These are phyloP conservation scores for Ophiostoma sp. DNA, from an alignment of 2,329 filamentous ascomycete genomes.

Conservation along the genomic window DNA sequence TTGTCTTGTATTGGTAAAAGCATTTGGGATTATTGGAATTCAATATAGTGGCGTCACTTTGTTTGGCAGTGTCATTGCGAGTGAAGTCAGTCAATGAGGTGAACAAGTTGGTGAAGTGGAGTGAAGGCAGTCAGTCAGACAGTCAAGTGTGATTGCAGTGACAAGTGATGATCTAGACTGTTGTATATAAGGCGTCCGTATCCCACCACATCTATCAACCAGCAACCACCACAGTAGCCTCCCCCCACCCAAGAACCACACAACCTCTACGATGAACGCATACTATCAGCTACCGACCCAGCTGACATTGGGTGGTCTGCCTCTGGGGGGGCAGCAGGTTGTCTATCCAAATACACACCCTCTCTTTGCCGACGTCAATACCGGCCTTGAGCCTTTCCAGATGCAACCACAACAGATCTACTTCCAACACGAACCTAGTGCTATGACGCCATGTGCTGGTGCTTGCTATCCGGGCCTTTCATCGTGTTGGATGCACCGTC, in stretches of 20 bases:
- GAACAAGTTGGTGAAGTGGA: not conserved
- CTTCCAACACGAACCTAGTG: not conserved
- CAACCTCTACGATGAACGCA: not conserved
- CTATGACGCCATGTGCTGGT: not conserved
- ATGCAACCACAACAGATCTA: not conserved
- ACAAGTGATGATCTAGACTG: no score
- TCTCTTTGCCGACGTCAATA: not conserved
- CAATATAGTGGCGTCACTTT: constrained; percentile 1
- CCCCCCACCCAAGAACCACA: not conserved
- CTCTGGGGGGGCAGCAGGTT: not conserved
- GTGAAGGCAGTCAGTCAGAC: no score
- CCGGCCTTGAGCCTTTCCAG: no score
- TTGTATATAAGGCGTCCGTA: no score
- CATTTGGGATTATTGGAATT: constrained; percentile 13
- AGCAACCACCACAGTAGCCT: not conserved
- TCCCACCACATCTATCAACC: not conserved
- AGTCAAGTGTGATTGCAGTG: no score
- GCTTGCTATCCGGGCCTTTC: not conserved
- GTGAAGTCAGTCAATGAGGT: not conserved
- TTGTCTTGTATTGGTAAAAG: constrained; percentile 1
- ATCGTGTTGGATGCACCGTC: constrained; percentile 25
- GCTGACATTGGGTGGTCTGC: not conserved
- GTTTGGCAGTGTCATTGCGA: not conserved
- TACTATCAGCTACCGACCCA: not conserved
- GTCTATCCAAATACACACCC: not conserved